These are phyloP conservation scores for Lactifluus hygrophoroides DNA, from an alignment of 768 basidiomycete species.

Conservation along the genomic window DNA sequence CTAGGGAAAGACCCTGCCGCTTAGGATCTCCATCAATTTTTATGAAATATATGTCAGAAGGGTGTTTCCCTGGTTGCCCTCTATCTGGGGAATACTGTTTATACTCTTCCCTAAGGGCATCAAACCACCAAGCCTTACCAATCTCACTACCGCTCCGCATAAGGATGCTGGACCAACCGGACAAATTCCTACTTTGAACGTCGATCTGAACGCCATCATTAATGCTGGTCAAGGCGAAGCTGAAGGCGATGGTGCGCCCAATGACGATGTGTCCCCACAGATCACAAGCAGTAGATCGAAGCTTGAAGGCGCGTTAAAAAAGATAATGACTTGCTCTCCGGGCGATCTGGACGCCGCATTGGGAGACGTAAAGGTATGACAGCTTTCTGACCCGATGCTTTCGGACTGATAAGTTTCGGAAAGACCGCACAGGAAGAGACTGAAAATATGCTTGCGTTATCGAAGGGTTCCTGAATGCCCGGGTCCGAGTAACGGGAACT, in stretches of 20 bases:
- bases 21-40: conserved; percentile 8
- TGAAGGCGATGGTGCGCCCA: not conserved
- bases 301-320: conserved; percentile 11
- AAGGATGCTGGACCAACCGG: conserved; percentile 12
- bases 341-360: not conserved
- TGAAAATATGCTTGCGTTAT: not conserved
- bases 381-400: too few species aligned
- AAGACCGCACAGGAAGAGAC: not conserved
- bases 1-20: conserved; percentile 9
- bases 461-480: not conserved
- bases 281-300: conserved; percentile 1
- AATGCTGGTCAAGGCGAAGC: not conserved
- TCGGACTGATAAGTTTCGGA: not conserved
- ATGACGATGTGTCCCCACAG: not conserved
- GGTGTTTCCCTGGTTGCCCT: conserved; percentile 14
- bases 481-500: not conserved
- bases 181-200: not conserved
- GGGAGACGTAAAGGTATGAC: conserved; percentile 4
- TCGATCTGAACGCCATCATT: not conserved
- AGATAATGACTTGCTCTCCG: not conserved
- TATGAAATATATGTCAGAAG: conserved; percentile 12
- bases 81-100: conserved; percentile 6
- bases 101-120: conserved; percentile 16
- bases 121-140: conserved; percentile 7
- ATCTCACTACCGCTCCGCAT: conserved; percentile 4